Evolutionary conservation across 148 eudicot species (phyloP), one percentile per base, ranked within the genome.

Genomic region (Heliamphora exappendiculata): DNA sequence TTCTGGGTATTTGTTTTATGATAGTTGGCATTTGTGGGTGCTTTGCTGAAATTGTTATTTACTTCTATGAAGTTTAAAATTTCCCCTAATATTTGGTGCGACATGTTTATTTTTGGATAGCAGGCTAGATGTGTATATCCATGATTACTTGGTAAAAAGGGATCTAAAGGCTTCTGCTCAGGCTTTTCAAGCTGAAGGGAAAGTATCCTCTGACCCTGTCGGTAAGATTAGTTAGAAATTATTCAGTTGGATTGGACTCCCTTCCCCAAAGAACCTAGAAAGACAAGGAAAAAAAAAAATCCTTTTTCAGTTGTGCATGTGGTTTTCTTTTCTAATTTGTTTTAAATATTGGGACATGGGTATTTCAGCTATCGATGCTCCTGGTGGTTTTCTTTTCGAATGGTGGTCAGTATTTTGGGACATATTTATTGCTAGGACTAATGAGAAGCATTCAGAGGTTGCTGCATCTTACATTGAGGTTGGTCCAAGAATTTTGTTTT

Each of bases 321-420:
- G 34, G 14, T 49, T 33, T 28, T 22, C 5, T 28, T 33, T 19
- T 73, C 24, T 22, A 10, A 7, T 33, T 39, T 58, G 33, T 58
- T 31, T 75, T 72, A 54, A 58, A 17, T 50, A 31, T 68, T 75
- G 51, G 28, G 69, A 37, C 29, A 26, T 78, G 44, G 19, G 33
- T 74, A 57, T 86, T 83, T 49, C 89, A 92, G 97, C 91, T 60
- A 92, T 90, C 58, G 93, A 92, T 79, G 94, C 93, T 64, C 97
- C 97, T 49, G 94, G 94, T 42, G 94, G 97, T 16, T 92, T 92
- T 81, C 87, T 92, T 39, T 92, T 88, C 44, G 97, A 92, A 77
- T 92, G 97, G 97, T 92, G 97, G 97, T 88, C 94, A 0, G 92
- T 92, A 0, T 92, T 92, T 66, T 92, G 97, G 97, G 97, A 90